phyloP scores from a whole-genome alignment of 495 filamentous ascomycete species.

The Podospora fimiseda region DNA sequence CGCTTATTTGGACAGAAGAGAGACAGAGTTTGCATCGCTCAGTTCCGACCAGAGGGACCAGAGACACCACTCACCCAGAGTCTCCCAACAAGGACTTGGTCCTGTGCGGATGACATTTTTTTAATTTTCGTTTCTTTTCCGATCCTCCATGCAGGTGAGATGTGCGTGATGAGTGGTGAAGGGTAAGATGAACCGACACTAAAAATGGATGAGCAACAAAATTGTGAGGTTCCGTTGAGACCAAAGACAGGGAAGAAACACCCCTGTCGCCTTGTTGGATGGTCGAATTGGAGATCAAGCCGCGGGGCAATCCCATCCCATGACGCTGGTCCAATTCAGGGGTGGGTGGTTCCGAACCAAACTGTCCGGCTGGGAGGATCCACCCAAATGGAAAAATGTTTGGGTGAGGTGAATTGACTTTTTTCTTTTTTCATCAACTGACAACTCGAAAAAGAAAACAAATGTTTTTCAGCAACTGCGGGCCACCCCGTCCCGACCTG shows the following conservation, averaged over 20 bases:
- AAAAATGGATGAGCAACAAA: conserved; percentile 8
- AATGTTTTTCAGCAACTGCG: too few species aligned
- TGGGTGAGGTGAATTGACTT: too few species aligned
- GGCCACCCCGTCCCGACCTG: too few species aligned
- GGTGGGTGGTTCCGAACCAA: conserved; percentile 12
- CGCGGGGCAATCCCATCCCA: background rate
- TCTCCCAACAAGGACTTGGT: background rate
- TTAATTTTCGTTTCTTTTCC: background rate
- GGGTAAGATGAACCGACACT: conserved; percentile 4
- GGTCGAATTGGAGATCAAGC: conserved; percentile 10
- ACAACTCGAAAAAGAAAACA: too few species aligned
- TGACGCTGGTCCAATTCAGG: conserved; percentile 6
- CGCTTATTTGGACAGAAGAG: background rate
- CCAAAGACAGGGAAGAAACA: background rate
- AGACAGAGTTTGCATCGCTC: background rate
- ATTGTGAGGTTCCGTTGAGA: conserved; percentile 10
- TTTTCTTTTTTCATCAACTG: too few species aligned
- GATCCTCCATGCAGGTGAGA: background rate
- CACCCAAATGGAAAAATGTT: too few species aligned
- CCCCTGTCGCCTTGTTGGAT: background rate
- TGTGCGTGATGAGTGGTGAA: background rate
- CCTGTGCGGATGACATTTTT: background rate
- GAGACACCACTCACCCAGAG: background rate
- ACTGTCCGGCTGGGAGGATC: conserved; percentile 1
- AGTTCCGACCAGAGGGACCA: background rate